phyloP scores from a whole-genome alignment of 768 basidiomycete genomes.

The Suillus americanus region DNA sequence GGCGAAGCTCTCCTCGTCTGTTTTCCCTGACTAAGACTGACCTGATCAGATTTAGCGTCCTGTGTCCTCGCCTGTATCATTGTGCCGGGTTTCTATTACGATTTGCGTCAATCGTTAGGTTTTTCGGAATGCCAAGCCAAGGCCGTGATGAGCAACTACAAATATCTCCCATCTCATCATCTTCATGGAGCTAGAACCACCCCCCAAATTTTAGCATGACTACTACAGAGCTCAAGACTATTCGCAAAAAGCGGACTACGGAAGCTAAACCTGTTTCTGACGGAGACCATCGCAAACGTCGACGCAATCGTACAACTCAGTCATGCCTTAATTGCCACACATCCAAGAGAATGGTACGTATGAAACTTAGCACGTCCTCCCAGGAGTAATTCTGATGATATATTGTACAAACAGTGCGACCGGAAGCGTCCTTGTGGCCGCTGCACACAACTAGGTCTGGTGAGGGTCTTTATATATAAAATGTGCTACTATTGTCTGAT shows the following conservation, averaged over 20 bases:
- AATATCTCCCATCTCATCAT: slow-evolving; percentile 21
- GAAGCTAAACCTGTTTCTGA: slow-evolving; percentile 35
- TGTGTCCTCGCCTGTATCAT: slow-evolving; percentile 4
- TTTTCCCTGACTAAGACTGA: slow-evolving; percentile 13
- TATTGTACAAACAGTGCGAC: slow-evolving; percentile 37
- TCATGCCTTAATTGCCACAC: slow-evolving; percentile 75
- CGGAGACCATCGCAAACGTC: slow-evolving; percentile 57
- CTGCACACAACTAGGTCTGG: slow-evolving; percentile 41
- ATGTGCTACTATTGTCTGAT: slow-evolving; percentile 18
- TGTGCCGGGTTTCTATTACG: slow-evolving; percentile 11
- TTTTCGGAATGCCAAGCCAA: slow-evolving; percentile 22
- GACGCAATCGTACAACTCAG: slow-evolving; percentile 72
- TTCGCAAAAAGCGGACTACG: slow-evolving; percentile 32
- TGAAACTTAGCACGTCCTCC: too few species aligned
- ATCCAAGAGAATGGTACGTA: slow-evolving; percentile 67
- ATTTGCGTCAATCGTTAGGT: slow-evolving; percentile 9
- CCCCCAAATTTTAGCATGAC: slow-evolving; percentile 22
- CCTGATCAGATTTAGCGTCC: slow-evolving; percentile 15
- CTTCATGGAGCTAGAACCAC: slow-evolving; percentile 3
- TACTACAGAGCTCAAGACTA: slow-evolving; percentile 20
- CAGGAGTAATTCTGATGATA: not conserved
- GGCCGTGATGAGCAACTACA: slow-evolving; percentile 20
- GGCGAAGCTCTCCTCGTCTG: slow-evolving; percentile 8
- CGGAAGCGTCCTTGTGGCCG: slow-evolving; percentile 49
- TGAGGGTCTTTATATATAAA: slow-evolving; percentile 31